These are phyloP conservation scores for Piedraia hortae DNA, from an alignment of 2,329 filamentous ascomycete genomes.

Conservation along the genomic window DNA sequence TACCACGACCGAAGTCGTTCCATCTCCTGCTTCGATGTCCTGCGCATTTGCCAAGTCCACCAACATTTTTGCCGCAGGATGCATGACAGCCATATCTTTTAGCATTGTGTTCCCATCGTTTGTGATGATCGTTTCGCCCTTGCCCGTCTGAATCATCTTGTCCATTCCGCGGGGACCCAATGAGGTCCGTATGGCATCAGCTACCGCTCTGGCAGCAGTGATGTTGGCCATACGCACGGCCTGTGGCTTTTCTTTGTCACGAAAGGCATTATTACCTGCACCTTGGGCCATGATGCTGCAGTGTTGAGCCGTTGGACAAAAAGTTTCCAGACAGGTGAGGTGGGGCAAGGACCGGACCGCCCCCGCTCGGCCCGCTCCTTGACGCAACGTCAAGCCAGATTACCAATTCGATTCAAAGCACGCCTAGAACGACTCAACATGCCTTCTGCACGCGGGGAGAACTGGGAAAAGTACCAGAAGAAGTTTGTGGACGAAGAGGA, in stretches of 20 bases:
- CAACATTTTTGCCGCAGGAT: conserved; percentile 98
- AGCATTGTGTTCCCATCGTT: conserved; percentile 99
- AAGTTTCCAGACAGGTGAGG: no score
- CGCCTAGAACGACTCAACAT: no score
- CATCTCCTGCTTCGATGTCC: conserved; percentile 94
- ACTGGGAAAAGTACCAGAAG: conserved; percentile 99
- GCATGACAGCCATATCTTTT: conserved; percentile 96
- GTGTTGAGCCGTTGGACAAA: no score
- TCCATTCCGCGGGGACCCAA: conserved; percentile 93
- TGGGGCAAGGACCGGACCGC: background rate
- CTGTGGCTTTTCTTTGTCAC: conserved; percentile 90
- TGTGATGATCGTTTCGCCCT: conserved; percentile 93
- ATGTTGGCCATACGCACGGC: conserved; percentile 78
- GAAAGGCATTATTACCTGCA: conserved; percentile 26
- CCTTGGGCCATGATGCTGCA: conserved; percentile 15
- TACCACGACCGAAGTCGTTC: conserved; percentile 92
- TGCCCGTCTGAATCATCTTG: conserved; percentile 96
- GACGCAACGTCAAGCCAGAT: no score
- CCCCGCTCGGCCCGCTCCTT: background rate
- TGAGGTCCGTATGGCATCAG: conserved; percentile 92
- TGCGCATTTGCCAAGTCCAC: conserved; percentile 92
- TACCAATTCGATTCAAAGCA: no score
- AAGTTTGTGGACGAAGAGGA: conserved; percentile 87
- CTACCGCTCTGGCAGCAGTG: conserved; percentile 85
- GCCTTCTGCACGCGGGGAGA: conserved; percentile 79